These are phyloP conservation scores for Tylopilus sp. DNA, from an alignment of 768 basidiomycete genomes.

Conservation along the genomic window DNA sequence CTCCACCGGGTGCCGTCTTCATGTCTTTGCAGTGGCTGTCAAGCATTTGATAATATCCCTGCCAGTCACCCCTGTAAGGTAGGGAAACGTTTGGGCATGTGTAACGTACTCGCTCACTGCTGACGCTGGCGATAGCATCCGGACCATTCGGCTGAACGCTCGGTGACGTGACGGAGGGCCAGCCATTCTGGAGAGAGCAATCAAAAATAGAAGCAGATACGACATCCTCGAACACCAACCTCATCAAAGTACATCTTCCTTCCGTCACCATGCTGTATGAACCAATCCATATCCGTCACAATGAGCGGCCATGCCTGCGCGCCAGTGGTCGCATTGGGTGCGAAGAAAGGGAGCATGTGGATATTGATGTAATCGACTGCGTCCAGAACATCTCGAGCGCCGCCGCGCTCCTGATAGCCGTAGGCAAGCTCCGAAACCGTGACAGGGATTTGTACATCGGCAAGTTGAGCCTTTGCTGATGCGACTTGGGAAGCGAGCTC, in stretches of 20 bases:
- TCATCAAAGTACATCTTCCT: conserved; percentile 78
- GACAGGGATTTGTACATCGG: conserved; percentile 55
- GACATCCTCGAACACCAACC: conserved; percentile 34
- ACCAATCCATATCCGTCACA: conserved; percentile 58
- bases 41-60: conserved; percentile 58
- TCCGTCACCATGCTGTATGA: conserved; percentile 53
- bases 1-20: conserved; percentile 56
- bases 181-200: conserved; percentile 54
- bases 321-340: conserved; percentile 34
- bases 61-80: not conserved
- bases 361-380: conserved; percentile 63
- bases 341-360: conserved; percentile 73
- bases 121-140: conserved; percentile 54
- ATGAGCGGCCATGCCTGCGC: conserved; percentile 63
- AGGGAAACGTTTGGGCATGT: not conserved
- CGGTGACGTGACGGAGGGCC: conserved; percentile 63
- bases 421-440: conserved; percentile 68
- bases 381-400: conserved; percentile 51
- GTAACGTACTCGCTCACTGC: conserved; percentile 53
- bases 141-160: conserved; percentile 66
- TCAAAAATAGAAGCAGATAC: not conserved
- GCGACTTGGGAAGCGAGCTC: conserved; percentile 51
- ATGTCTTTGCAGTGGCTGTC: conserved; percentile 61
- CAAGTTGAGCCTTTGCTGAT: conserved; percentile 46
- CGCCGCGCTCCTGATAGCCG: conserved; percentile 50